Evolutionary conservation across 2,329 filamentous ascomycete genomes (phyloP).

Genomic region (Basipetospora chlamydospora): DNA sequence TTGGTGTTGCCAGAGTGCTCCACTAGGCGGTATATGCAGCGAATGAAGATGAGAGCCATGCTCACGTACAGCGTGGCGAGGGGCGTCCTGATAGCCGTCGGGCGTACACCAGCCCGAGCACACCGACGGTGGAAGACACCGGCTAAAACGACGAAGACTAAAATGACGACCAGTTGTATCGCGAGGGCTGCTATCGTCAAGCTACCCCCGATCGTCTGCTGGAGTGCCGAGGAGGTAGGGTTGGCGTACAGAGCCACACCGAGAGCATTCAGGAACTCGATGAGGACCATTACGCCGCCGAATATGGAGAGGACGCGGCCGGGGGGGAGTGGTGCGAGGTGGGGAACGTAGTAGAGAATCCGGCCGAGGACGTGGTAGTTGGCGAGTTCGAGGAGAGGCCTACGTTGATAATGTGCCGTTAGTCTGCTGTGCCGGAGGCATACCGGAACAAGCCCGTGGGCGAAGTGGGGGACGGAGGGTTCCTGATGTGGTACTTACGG

Average conservation of each 20-base stretch:
- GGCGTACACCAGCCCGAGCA: background rate
- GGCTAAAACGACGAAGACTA: slow-evolving; percentile 27
- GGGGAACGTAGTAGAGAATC: slow-evolving; percentile 46
- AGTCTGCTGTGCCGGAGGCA: too few species aligned
- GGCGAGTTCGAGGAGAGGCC: slow-evolving; percentile 45
- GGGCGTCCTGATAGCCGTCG: background rate
- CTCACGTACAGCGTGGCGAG: slow-evolving; percentile 18
- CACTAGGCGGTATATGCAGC: slow-evolving; percentile 39
- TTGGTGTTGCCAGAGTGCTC: slow-evolving; percentile 33
- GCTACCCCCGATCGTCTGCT: slow-evolving; percentile 19
- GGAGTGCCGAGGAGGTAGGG: slow-evolving; percentile 13
- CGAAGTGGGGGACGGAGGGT: too few species aligned
- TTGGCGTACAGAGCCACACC: slow-evolving; percentile 26
- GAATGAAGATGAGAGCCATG: slow-evolving; percentile 22
- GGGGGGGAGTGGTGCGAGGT: slow-evolving; percentile 38
- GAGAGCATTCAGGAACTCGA: slow-evolving; percentile 30
- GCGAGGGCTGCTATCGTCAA: slow-evolving; percentile 26
- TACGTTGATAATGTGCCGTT: too few species aligned
- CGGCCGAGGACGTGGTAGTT: slow-evolving; percentile 52
- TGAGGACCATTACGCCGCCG: slow-evolving; percentile 25
- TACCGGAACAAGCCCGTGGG: too few species aligned
- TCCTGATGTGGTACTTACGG: slow-evolving; percentile 21
- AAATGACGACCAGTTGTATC: slow-evolving; percentile 32
- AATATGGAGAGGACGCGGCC: slow-evolving; percentile 31
- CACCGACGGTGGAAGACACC: slow-evolving; percentile 28